Base-by-base conservation (phyloP, 805 yeast species). In the Diddensiella santjacobensis region DNA sequence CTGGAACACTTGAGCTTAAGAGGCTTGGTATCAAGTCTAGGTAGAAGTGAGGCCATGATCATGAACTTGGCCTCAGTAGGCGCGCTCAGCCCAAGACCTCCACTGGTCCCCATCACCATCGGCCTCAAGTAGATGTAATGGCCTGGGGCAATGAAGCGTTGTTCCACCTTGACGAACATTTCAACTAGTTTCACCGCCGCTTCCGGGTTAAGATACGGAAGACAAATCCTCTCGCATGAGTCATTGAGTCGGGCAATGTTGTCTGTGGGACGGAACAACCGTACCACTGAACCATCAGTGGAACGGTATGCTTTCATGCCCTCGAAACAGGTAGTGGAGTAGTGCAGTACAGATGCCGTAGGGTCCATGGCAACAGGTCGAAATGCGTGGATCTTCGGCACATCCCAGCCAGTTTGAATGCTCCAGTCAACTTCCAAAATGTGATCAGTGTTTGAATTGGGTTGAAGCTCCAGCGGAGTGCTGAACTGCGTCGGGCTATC, bases 311-410 rank as follows among this genome's bases (percentile, higher is more conserved):
- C 95, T 71, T 87, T 87, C 71, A 87, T 72, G 57, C 96, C 96
- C 71, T 87, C 96, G 56, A 87, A 87, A 44, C 85, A 73, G 65
- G 84, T 90, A 58, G 85, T 85, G 8, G 88, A 84, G 59, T 87
- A 87, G 71, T 87, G 96, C 71, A 87, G 80, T 31, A 85, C 95
- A 66, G 83, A 77, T 10, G 88, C 67, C 22, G 89, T 78, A 31
- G 96, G 96, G 59, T 85, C 93, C 45, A 87, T 61, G 4, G 72
- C 60, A 42, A 87, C 66, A 37, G 77, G 78, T 47, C 83, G 87
- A 62, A 82, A 86, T 23, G 95, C 93, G 52, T 78, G 79, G 60
- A 87, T 84, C 58, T 74, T 76, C 40, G 96, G 95, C 15, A 73
- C 66, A 8, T 71, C 83, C 96, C 96, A 87, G 33, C 95, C 95